A percentile compares a stretch with the other conserved stretches of the same genome.
Conservation (phyloP, 2,329 filamentous ascomycete species). For the Claviceps arundinis region DNA sequence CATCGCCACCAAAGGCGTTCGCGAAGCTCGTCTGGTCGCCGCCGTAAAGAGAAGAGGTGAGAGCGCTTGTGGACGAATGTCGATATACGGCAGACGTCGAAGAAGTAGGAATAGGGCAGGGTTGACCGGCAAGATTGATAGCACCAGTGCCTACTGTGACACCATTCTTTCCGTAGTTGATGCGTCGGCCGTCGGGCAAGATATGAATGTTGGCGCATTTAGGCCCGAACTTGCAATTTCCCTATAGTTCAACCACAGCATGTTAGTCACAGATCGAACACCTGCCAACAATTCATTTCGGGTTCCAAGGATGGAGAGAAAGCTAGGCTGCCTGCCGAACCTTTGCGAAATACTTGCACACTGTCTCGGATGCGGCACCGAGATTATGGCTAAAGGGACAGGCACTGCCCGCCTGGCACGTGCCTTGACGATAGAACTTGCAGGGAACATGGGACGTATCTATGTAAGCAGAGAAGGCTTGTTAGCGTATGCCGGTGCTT, state of each 20-base stretch:
- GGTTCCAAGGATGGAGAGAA: background rate
- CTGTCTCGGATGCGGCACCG: constrained; percentile 68
- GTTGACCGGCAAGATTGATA: constrained; percentile 52
- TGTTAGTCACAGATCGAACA: background rate
- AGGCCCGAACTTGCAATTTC: constrained; percentile 96
- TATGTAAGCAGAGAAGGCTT: constrained; percentile 22
- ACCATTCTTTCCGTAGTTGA: constrained; percentile 65
- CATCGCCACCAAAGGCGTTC: constrained; percentile 27
- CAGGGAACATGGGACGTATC: constrained; percentile 95
- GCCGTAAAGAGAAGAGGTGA: constrained; percentile 45
- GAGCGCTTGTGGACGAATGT: constrained; percentile 52
- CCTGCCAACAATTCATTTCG: too few species aligned
- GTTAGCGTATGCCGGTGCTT: background rate
- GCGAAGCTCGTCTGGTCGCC: constrained; percentile 25
- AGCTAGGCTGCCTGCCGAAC: constrained; percentile 32
- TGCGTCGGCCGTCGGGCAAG: constrained; percentile 80
- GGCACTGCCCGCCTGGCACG: constrained; percentile 88
- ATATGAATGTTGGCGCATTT: constrained; percentile 97
- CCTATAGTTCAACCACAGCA: constrained; percentile 34
- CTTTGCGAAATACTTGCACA: constrained; percentile 99
- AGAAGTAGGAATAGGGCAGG: constrained; percentile 31
- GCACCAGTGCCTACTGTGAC: constrained; percentile 48
- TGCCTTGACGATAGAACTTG: constrained; percentile 97
- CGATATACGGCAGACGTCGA: constrained; percentile 30
- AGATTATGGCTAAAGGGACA: constrained; percentile 95